Conservation (phyloP, 2,329 filamentous ascomycete species). For the Pezicula carpinea region DNA sequence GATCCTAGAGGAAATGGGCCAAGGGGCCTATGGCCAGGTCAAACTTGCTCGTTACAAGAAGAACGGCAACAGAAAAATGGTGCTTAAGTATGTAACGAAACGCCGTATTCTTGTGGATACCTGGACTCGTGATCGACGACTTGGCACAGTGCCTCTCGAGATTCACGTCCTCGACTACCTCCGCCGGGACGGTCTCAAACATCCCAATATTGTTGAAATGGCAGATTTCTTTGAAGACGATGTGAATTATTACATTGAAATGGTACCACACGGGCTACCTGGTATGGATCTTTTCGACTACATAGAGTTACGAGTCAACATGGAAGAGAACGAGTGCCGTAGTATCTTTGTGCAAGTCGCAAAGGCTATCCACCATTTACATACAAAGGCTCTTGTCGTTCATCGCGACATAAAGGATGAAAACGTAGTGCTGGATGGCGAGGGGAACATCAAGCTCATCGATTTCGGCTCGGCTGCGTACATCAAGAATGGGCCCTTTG, state of each 20-base stretch:
- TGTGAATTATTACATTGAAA: constrained; percentile 97
- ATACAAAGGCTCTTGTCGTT: constrained; percentile 85
- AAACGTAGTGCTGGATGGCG: constrained; percentile 92
- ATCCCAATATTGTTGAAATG: constrained; percentile 71
- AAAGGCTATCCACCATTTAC: constrained; percentile 82
- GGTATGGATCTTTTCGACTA: constrained; percentile 99
- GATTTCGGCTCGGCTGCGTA: constrained; percentile 98
- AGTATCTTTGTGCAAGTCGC: constrained; percentile 96
- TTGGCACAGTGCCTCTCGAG: constrained; percentile 93
- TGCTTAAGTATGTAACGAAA: constrained; percentile 97
- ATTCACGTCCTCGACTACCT: constrained; percentile 97
- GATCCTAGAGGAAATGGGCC: constrained; percentile 96
- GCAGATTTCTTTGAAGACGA: constrained; percentile 73
- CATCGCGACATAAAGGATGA: constrained; percentile 99
- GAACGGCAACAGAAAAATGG: constrained; percentile 71
- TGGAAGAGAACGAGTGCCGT: constrained; percentile 90
- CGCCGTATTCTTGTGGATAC: constrained; percentile 94
- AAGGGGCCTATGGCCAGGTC: constrained; percentile 95
- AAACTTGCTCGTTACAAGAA: constrained; percentile 88
- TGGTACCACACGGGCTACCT: constrained; percentile 89
- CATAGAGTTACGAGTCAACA: constrained; percentile 91
- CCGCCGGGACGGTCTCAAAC: constrained; percentile 62
- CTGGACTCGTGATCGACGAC: constrained; percentile 88
- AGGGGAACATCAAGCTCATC: constrained; percentile 93
- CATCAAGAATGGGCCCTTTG: constrained; percentile 96